A percentile compares a stretch with the other conserved stretches of the same genome.
These are phyloP conservation scores for Citrus mangshanensis DNA, from an alignment of 345 rosid genomes.

Conservation along the genomic window DNA sequence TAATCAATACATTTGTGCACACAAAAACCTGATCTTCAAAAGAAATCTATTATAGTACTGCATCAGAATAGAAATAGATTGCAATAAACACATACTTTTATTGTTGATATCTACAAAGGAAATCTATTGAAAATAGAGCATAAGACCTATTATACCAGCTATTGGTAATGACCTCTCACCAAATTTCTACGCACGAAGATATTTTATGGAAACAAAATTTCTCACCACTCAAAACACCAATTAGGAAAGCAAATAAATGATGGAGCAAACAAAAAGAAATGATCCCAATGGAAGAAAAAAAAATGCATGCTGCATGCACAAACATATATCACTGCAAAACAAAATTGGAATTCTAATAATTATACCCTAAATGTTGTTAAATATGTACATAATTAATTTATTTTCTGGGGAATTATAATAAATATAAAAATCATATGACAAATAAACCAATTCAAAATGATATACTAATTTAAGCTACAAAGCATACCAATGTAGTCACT, in stretches of 20 bases:
- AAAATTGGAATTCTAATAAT: neutral
- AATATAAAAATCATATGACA: neutral
- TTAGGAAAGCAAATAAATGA: neutral
- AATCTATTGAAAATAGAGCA: neutral
- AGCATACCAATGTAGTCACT: slow-evolving; percentile 89
- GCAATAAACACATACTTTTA: neutral
- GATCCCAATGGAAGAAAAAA: neutral
- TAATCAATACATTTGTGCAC: neutral
- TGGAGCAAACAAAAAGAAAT: neutral
- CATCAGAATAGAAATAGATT: neutral
- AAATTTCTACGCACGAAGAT: neutral
- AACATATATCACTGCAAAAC: neutral
- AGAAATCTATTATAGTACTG: no score
- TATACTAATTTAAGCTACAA: slow-evolving; percentile 7
- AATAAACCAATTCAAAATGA: neutral
- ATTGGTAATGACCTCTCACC: neutral
- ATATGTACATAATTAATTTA: neutral
- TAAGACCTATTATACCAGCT: neutral
- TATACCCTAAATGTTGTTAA: neutral
- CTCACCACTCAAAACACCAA: neutral
- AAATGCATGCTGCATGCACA: neutral
- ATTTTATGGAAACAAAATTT: neutral
- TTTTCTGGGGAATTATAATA: neutral
- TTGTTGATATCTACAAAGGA: neutral
- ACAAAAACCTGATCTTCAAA: neutral